Base-by-base conservation (phyloP, 2,329 filamentous ascomycete species). In the Aspergillus ustus region DNA sequence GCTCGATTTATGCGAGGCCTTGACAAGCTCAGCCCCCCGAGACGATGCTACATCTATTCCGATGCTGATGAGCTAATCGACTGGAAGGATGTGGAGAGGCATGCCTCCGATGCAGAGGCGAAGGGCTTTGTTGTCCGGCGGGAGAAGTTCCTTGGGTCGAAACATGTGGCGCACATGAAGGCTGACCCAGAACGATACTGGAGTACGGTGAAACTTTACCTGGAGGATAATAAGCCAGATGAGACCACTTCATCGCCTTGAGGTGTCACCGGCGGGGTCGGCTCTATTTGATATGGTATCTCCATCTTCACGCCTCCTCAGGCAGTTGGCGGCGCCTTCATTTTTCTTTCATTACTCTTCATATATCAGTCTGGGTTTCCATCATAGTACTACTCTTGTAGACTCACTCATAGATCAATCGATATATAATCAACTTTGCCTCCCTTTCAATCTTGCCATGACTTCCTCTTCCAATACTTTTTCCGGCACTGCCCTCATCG, bases 161-260 rank as follows among this genome's bases (percentile, higher is more conserved):
- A 70, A 45, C 78, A 80, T 72, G 77, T 80, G 55, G 72, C 67
- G 13, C 76, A 79, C 70, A 78, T 79, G 76, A 72, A 68, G 60
- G 61, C 61, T 2, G 74, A 77, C 55, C 75, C 74, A 3, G 72
- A 70, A 43, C 68, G 77, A 31, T 80, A 80, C 62, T 80, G 78
- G 78, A 59, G 56, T 3, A 71, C 78, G 61, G 68, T 80, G 37
- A 67, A 59, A 57, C 55, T 60, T 9, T 68, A 72, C 58, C 40
- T 75, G 34, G 59, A 67, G 15, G 58, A 28, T 7, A 15, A 20
- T n/a, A 28, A 52, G 11, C 52, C 28, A 31, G 43, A 37, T n/a
- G 59, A 19, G 59, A 46, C 34, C 31, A 11, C 17, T 28, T 37
- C 8, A n/a, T 52, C 34, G n/a, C 17, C 29, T 31, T 25, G 37